These are phyloP conservation scores for Monosporascus cannonballus DNA, from an alignment of 2,329 filamentous ascomycete species.

Conservation along the genomic window DNA sequence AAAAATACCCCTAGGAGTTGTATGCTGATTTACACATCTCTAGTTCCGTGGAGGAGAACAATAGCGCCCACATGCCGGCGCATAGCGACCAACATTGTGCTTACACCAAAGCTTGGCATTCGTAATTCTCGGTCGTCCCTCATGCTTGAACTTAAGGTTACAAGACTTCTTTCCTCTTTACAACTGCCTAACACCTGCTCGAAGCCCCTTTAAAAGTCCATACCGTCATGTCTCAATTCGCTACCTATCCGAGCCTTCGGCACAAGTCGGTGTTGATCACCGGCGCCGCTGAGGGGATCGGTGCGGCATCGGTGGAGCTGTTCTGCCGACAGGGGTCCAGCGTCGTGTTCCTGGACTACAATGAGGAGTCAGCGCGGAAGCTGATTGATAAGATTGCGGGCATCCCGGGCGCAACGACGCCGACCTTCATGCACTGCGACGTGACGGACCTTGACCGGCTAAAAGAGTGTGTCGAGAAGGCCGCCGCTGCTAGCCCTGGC, in stretches of 20 bases:
- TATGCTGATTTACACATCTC: no score
- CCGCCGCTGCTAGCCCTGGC: conserved; percentile 19
- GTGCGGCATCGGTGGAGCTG: conserved; percentile 35
- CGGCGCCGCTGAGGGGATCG: conserved; percentile 42
- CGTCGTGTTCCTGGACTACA: conserved; percentile 39
- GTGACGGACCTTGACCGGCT: conserved; percentile 31
- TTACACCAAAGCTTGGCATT: no score
- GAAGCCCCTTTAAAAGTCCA: no score
- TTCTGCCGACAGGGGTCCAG: conserved; percentile 38
- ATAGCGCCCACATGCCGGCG: no score
- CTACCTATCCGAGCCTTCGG: conserved; percentile 35
- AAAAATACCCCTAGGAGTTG: no score
- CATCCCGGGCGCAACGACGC: conserved; percentile 17
- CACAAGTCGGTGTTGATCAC: conserved; percentile 37
- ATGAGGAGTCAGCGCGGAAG: conserved; percentile 22
- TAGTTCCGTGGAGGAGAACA: no score
- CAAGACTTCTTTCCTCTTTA: no score
- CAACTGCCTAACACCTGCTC: no score
- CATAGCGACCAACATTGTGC: no score
- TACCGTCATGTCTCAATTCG: conserved; percentile 7
- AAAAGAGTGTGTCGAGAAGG: conserved; percentile 26
- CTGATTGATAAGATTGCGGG: conserved; percentile 22
- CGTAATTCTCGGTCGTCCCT: no score
- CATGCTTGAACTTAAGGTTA: no score
- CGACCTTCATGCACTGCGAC: conserved; percentile 37